Evolutionary conservation across 2,329 filamentous ascomycete genomes (phyloP).

Genomic region (Trichoderma semiorbis): DNA sequence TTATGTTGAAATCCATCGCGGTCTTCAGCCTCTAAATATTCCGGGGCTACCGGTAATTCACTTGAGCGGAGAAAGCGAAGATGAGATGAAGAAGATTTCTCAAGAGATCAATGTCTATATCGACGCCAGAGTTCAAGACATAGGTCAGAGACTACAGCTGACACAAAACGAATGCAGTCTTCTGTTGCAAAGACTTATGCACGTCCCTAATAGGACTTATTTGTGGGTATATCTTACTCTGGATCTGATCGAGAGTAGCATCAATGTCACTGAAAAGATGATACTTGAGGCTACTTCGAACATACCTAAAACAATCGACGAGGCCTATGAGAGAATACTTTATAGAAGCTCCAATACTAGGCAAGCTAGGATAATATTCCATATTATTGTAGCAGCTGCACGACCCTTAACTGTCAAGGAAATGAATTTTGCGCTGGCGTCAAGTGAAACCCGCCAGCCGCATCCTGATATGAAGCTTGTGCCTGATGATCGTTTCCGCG

Average conservation of each 20-base stretch:
- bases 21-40: constrained; percentile 20
- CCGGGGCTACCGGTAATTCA: constrained; percentile 20
- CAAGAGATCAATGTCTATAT: constrained; percentile 25
- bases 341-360: constrained; percentile 17
- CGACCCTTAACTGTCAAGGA: constrained; percentile 26
- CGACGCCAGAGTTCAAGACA: constrained; percentile 2
- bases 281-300: constrained; percentile 13
- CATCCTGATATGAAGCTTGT: constrained; percentile 13
- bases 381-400: constrained; percentile 26
- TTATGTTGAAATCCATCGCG: constrained; percentile 26
- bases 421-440: constrained; percentile 23
- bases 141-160: constrained; percentile 7
- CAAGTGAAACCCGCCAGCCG: constrained; percentile 14
- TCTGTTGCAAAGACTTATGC: constrained; percentile 17
- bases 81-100: constrained; percentile 20
- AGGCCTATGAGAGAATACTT: constrained; percentile 29
- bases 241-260: neutral
- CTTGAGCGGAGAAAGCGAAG: constrained; percentile 21
- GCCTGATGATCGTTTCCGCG: constrained; percentile 13
- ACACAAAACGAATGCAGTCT: constrained; percentile 14
- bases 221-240: constrained; percentile 29
- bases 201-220: constrained; percentile 25
- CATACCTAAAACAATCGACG: constrained; percentile 25
- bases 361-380: constrained; percentile 21
- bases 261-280: constrained; percentile 13